These are phyloP conservation scores for Nematocida major DNA, from an alignment of 371 early-diverging fungal genomes.

Conservation along the genomic window DNA sequence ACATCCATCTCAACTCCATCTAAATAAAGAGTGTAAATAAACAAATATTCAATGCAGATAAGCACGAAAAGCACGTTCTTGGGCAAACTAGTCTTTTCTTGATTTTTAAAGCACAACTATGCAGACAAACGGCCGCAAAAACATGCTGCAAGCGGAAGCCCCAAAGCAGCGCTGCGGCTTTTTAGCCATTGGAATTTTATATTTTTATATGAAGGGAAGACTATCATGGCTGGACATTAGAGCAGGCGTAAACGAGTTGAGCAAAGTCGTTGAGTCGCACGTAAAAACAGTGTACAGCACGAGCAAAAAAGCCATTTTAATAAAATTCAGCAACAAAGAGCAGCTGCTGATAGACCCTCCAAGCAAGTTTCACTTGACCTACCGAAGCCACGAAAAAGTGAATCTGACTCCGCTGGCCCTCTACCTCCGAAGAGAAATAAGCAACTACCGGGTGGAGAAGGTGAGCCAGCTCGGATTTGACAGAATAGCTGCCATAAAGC, in stretches of 20 bases:
- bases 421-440: conserved; percentile 55
- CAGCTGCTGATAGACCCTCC: conserved; percentile 65
- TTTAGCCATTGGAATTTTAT: no score
- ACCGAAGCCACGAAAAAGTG: conserved; percentile 32
- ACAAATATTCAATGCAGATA: background rate
- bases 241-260: conserved; percentile 63
- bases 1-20: background rate
- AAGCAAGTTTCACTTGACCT: conserved; percentile 62
- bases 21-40: background rate
- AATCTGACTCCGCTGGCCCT: conserved; percentile 63
- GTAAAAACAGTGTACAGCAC: conserved; percentile 64
- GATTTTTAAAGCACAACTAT: no score
- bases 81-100: no score
- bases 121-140: no score
- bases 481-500: conserved; percentile 61
- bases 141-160: no score
- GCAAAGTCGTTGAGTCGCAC: conserved; percentile 53
- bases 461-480: conserved; percentile 64
- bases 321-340: conserved; percentile 64
- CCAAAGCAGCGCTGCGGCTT: no score
- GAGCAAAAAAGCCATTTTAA: conserved; percentile 55
- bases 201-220: conserved; percentile 63
- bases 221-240: conserved; percentile 63
- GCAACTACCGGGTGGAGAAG: conserved; percentile 55
- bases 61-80: no score